Evolutionary conservation across 2,329 filamentous ascomycete species (phyloP), one percentile per base, ranked within the genome.

Genomic region (Fusarium graminum): DNA sequence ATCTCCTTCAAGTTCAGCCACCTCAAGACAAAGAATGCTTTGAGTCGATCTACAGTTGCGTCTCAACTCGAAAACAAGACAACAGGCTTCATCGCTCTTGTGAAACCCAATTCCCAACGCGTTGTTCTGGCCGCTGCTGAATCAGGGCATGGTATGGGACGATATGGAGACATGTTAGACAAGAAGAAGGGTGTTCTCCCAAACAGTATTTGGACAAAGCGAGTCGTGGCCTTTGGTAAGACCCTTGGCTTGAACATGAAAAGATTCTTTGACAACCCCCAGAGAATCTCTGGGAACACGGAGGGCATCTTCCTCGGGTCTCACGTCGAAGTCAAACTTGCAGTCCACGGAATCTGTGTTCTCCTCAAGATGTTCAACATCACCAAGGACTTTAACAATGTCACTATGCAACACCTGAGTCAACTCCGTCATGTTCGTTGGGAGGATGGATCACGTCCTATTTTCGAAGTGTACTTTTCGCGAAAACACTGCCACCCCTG

Each of bases 261-360:
- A 7, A 55, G 74, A 0, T 69, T 73, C 0, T 80, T 72, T 17
- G 79, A 80, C 16, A 52, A 32, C 17, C 38, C 56, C 6, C 12
- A 25, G 34, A 56, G 56, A 3, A 46, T 56, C 11, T 28, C 32
- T 40, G 9, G 44, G 11, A 47, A 43, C 6, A 45, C 42, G 7
- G 28, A 53, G 46, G 76, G 78, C 6, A 60, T 75, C 13, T 77
- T 76, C 40, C 68, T 71, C 1, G 77, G 75, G 0, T 73, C 76
- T 0, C 80, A 82, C 22, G 76, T 78, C 1, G 80, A 82, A 57
- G 77, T 78, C 16, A 81, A 81, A 54, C 73, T 82, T 0, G 77
- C 79, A 0, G 70, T 75, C 0, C 74, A 78, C 19, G 75, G 74
- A 0, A 46, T 80, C 0, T 74, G 73, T 9, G 50, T 73, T 0